A percentile compares a stretch with the other conserved stretches of the same genome.
These are phyloP conservation scores for Phyllosticta citrichinensis DNA, from an alignment of 2,329 filamentous ascomycete genomes.

Conservation along the genomic window DNA sequence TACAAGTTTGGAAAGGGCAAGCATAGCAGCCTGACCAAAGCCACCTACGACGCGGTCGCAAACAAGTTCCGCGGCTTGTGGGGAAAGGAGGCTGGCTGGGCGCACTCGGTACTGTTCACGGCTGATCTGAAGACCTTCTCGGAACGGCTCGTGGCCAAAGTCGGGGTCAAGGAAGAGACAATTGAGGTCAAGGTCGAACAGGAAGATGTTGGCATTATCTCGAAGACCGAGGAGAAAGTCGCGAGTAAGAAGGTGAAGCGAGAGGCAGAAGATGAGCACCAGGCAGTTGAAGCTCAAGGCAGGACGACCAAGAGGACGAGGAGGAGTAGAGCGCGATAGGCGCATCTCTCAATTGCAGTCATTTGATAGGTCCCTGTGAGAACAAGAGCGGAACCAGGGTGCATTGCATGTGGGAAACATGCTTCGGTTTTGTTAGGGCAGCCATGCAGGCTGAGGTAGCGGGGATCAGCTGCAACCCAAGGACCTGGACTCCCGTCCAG, in stretches of 20 bases:
- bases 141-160: constrained; percentile 46
- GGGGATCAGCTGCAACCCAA: constrained; percentile 2
- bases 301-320: constrained; percentile 26
- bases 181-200: constrained; percentile 9
- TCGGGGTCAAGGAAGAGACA: constrained; percentile 39
- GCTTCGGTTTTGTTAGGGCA: not conserved
- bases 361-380: not conserved
- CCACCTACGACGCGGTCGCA: constrained; percentile 79
- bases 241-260: constrained; percentile 32
- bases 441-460: not conserved
- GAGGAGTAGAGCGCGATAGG: constrained; percentile 15
- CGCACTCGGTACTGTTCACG: constrained; percentile 92
- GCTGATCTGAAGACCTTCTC: constrained; percentile 83
- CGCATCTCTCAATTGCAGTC: not conserved
- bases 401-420: not conserved
- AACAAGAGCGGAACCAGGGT: not conserved
- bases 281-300: constrained; percentile 30
- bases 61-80: constrained; percentile 83
- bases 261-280: constrained; percentile 30
- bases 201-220: not conserved
- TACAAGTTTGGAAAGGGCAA: constrained; percentile 84
- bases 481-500: not conserved
- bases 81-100: constrained; percentile 94
- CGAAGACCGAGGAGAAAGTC: constrained; percentile 11
- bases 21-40: constrained; percentile 76